Base-by-base conservation (phyloP, 768 basidiomycete genomes). In the Lactarius tabidus region DNA sequence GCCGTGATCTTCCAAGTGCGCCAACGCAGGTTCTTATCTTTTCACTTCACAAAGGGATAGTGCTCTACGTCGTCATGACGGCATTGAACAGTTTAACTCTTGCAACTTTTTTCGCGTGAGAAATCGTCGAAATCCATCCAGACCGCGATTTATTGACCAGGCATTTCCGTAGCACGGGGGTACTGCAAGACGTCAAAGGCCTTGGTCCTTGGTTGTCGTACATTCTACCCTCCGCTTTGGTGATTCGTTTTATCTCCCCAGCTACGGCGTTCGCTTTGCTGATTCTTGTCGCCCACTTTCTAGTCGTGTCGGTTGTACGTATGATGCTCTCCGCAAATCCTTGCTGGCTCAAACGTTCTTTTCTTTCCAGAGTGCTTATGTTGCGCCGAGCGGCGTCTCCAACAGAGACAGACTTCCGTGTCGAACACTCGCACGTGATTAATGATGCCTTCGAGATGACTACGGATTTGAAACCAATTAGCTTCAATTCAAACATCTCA, bases 61-160 rank as follows among this genome's bases (percentile, higher is more conserved):
- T 61, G 14, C 63, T 63, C 53, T 69, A 65, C 63, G 52, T 62
- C 48, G 55, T 61, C 10, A 69, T 69, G 63, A 68, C 67, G 14
- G 26, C 18, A 29, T 28, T 69, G 54, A 69, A 69, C 28, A 48
- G 36, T 4, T 43, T 69, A 36, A 59, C 67, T 4, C 61, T 69
- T 15, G 60, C 59, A 18, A 57, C 58, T 20, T 69, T 65, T 36
- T 58, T 69, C 48, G 51, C 52, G 67, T 65, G 29, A 36, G 67
- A 10, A 18, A 7, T 39, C 3, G 17, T 41, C n/a, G 6, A 41
- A 23, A 55, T 31, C 20, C 17, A 23, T 17, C 18, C 18, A 53
- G 55, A 33, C 9, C 26, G 26, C 14, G 17, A 23, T 23, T 14
- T 9, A 29, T 38, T 61, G 33, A 67, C 17, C 1, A n/a, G 39